Evolutionary conservation across 164 flowering plant species (phyloP).

Genomic region (Platanus orientalis): DNA sequence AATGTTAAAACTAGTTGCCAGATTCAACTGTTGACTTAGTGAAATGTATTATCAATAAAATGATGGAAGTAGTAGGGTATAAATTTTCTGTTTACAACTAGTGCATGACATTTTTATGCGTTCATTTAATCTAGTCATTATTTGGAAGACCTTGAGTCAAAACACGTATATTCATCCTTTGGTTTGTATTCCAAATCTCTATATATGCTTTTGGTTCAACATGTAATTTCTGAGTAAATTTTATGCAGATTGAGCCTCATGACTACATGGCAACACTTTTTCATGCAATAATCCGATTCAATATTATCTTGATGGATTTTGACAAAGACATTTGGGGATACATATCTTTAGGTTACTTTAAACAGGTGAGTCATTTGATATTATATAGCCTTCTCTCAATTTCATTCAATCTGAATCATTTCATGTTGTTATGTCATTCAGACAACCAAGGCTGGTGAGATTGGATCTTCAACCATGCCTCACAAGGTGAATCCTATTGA

Average conservation of each 20-base stretch:
- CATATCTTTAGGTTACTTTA: constrained; percentile 78
- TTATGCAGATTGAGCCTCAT: constrained; percentile 87
- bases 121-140: too few species aligned
- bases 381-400: background rate
- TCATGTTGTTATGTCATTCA: constrained; percentile 23
- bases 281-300: constrained; percentile 57
- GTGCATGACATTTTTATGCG: too few species aligned
- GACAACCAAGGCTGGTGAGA: constrained; percentile 93
- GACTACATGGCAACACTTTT: constrained; percentile 93
- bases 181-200: too few species aligned
- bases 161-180: too few species aligned
- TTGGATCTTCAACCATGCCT: constrained; percentile 99
- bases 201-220: too few species aligned
- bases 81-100: too few species aligned
- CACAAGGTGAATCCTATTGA: constrained; percentile 99
- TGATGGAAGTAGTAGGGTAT: too few species aligned
- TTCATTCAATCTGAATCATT: background rate
- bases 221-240: too few species aligned
- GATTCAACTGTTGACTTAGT: too few species aligned
- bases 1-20: background rate
- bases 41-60: too few species aligned
- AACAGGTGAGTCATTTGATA: constrained; percentile 58
- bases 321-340: constrained; percentile 89
- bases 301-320: constrained; percentile 80
- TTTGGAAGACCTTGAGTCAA: too few species aligned